These are phyloP conservation scores for Fusarium mundagurra DNA, from an alignment of 2,329 filamentous ascomycete species.

Conservation along the genomic window DNA sequence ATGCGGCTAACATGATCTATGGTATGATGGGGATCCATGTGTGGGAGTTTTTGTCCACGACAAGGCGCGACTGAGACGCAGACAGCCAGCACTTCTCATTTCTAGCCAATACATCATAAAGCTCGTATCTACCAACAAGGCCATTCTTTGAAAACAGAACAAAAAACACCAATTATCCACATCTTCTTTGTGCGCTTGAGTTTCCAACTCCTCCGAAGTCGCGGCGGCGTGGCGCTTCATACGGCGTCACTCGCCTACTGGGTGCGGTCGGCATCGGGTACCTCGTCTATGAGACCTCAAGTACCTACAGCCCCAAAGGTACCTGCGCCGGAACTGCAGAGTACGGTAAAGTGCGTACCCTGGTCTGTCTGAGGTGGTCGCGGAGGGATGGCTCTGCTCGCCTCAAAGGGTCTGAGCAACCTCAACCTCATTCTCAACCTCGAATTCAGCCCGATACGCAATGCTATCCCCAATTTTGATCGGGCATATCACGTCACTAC, in stretches of 20 bases:
- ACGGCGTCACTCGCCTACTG: constrained; percentile 38
- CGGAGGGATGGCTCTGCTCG: neutral
- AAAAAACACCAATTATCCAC: neutral
- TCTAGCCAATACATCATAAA: neutral
- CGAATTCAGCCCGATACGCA: constrained; percentile 11
- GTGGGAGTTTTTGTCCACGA: neutral
- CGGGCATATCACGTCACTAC: constrained; percentile 26
- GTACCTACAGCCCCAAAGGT: constrained; percentile 23
- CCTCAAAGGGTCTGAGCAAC: constrained; percentile 25
- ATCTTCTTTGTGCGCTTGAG: constrained; percentile 7
- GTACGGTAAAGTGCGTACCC: neutral
- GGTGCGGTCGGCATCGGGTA: constrained; percentile 8
- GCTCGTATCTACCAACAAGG: neutral
- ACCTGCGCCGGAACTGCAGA: constrained; percentile 13
- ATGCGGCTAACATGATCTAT: constrained; percentile 6
- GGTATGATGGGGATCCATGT: neutral
- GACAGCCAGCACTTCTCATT: neutral
- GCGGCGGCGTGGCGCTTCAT: constrained; percentile 43
- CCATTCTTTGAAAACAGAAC: neutral
- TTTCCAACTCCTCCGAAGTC: constrained; percentile 9
- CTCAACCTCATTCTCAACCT: constrained; percentile 23
- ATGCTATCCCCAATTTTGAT: constrained; percentile 5
- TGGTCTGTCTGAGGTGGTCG: constrained; percentile 1
- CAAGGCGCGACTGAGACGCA: neutral
- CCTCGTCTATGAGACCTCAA: constrained; percentile 7